Evolutionary conservation across 2,329 filamentous ascomycete genomes (phyloP).

Genomic region (Albophoma yamanashiensis): DNA sequence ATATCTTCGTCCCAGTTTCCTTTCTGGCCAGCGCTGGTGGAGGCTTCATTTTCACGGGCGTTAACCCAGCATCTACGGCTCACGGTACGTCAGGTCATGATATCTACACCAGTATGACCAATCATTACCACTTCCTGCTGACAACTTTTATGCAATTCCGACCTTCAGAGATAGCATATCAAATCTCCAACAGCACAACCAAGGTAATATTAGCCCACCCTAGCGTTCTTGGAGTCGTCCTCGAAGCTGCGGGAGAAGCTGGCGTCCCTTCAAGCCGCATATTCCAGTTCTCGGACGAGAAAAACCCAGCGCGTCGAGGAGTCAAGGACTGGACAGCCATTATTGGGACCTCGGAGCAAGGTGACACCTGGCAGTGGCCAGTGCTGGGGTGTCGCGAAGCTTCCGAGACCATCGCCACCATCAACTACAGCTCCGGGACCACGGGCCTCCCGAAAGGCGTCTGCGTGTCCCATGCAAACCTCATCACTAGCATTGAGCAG

Average conservation of each 20-base stretch:
- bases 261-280: slow-evolving; percentile 29
- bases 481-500: slow-evolving; percentile 25
- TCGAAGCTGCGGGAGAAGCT: slow-evolving; percentile 30
- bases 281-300: slow-evolving; percentile 35
- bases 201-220: slow-evolving; percentile 39
- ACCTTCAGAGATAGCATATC: slow-evolving; percentile 34
- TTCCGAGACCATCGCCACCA: slow-evolving; percentile 20
- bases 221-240: slow-evolving; percentile 26
- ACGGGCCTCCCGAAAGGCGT: slow-evolving; percentile 42
- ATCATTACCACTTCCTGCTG: not conserved
- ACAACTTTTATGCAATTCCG: not conserved
- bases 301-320: slow-evolving; percentile 16
- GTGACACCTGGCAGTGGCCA: slow-evolving; percentile 28
- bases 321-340: slow-evolving; percentile 31
- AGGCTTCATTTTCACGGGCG: slow-evolving; percentile 42
- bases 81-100: slow-evolving; percentile 22
- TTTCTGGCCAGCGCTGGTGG: slow-evolving; percentile 43
- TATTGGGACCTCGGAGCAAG: slow-evolving; percentile 20
- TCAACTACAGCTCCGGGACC: slow-evolving; percentile 41
- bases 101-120: not conserved
- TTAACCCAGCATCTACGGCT: slow-evolving; percentile 40
- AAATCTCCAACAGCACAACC: slow-evolving; percentile 39
- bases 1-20: slow-evolving; percentile 42
- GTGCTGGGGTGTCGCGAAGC: not conserved
- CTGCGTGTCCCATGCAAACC: slow-evolving; percentile 35